Evolutionary conservation across 306 rosid genomes (phyloP).

Genomic region (Corylus americana): DNA sequence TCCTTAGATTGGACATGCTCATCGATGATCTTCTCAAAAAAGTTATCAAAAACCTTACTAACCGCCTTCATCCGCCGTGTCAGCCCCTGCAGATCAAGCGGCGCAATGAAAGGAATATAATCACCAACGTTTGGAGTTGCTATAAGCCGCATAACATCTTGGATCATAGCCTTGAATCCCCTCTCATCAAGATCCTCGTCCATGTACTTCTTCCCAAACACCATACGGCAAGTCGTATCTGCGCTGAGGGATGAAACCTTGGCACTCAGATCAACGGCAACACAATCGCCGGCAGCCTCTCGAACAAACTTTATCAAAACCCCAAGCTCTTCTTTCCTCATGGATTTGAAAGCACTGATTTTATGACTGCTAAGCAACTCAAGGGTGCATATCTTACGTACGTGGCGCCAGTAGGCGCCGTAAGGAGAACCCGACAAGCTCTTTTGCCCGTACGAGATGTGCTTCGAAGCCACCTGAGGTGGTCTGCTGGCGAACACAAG

Average conservation of each 20-base stretch:
- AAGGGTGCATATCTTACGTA: constrained; percentile 63
- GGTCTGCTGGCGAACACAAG: constrained; percentile 63
- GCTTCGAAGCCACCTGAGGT: constrained; percentile 33
- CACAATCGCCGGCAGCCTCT: constrained; percentile 34
- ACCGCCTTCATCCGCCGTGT: constrained; percentile 42
- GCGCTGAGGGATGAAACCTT: constrained; percentile 33
- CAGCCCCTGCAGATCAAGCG: constrained; percentile 61
- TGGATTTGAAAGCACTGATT: constrained; percentile 44
- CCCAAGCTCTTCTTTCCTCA: constrained; percentile 58
- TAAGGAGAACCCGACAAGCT: constrained; percentile 37
- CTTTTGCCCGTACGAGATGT: constrained; percentile 45
- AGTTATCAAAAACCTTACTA: constrained; percentile 46
- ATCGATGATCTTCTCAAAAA: constrained; percentile 59
- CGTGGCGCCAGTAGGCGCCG: constrained; percentile 71
- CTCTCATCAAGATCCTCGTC: constrained; percentile 48
- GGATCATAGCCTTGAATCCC: constrained; percentile 52
- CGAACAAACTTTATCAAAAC: constrained; percentile 31
- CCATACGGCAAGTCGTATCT: constrained; percentile 53
- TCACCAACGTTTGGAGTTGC: constrained; percentile 51
- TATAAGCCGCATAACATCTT: constrained; percentile 33
- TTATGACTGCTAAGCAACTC: constrained; percentile 54
- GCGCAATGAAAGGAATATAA: constrained; percentile 49
- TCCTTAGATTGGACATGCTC: constrained; percentile 45
- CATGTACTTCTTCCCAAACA: constrained; percentile 55
- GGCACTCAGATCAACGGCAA: constrained; percentile 47